These are phyloP conservation scores for Sanghuangporus sanghuang DNA, from an alignment of 1,284 basidiomycete genomes.

Conservation along the genomic window DNA sequence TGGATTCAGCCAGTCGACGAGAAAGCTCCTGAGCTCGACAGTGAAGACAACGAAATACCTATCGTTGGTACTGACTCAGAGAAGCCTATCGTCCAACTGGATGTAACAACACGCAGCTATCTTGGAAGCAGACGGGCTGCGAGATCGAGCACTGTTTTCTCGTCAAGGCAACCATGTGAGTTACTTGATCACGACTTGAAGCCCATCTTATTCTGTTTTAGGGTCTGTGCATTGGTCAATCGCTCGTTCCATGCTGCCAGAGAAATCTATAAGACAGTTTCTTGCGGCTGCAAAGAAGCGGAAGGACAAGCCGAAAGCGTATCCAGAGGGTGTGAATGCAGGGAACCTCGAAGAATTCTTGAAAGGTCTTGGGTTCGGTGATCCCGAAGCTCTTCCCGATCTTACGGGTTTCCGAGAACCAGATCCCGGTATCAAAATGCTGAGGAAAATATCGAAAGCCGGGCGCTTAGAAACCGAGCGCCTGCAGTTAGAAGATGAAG, in stretches of 20 bases:
- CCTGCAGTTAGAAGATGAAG: not conserved
- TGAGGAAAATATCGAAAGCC: constrained; percentile 2
- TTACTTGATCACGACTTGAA: constrained; percentile 8
- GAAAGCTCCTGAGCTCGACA: not conserved
- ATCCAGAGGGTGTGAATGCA: constrained; percentile 39
- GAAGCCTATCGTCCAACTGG: constrained; percentile 38
- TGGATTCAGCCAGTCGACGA: constrained; percentile 55
- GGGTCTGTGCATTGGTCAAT: constrained; percentile 56
- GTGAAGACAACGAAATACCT: constrained; percentile 2
- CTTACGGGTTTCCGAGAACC: not conserved
- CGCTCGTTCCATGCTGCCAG: constrained; percentile 29
- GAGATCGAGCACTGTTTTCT: constrained; percentile 32
- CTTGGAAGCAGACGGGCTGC: constrained; percentile 29
- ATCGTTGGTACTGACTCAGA: constrained; percentile 21
- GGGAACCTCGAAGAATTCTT: constrained; percentile 13
- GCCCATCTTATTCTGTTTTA: constrained; percentile 23
- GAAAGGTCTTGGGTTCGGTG: constrained; percentile 10
- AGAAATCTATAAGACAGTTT: constrained; percentile 30
- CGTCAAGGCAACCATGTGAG: constrained; percentile 36
- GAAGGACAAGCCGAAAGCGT: constrained; percentile 36
- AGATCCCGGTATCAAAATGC: not conserved
- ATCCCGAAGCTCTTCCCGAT: not conserved
- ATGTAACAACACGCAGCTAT: constrained; percentile 32
- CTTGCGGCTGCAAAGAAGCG: constrained; percentile 32
- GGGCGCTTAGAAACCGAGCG: constrained; percentile 1